phyloP scores from a whole-genome alignment of 768 basidiomycete species.

The Xerocomellus intermedius region DNA sequence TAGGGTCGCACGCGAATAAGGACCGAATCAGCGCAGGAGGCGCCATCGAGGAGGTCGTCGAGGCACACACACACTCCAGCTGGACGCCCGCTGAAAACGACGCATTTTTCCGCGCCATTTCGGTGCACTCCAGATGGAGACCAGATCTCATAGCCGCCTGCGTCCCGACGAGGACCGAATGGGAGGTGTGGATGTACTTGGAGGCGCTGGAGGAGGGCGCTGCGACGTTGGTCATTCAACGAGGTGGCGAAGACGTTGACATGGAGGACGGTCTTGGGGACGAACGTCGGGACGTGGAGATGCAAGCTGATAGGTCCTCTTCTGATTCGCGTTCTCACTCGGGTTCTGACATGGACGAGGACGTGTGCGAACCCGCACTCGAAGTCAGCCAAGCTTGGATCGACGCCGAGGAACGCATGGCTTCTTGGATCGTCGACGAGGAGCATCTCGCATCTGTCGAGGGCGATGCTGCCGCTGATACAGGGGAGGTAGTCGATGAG shows the following conservation, averaged over 20 bases:
- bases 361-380: conserved; percentile 29
- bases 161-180: conserved; percentile 61
- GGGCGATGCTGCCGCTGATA: background rate
- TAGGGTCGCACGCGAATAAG: background rate
- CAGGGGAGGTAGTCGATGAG: background rate
- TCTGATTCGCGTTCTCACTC: conserved; percentile 30
- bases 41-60: background rate
- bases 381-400: conserved; percentile 38
- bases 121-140: conserved; percentile 64
- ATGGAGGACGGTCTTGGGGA: background rate
- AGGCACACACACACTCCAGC: conserved; percentile 4
- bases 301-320: background rate
- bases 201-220: conserved; percentile 43
- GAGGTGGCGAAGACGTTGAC: conserved; percentile 8
- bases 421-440: conserved; percentile 18
- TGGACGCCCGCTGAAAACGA: conserved; percentile 75
- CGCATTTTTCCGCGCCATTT: conserved; percentile 67
- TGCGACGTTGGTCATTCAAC: conserved; percentile 12
- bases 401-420: conserved; percentile 34
- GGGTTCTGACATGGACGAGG: background rate
- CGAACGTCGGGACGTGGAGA: background rate
- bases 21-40: background rate
- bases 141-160: conserved; percentile 74
- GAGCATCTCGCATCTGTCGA: conserved; percentile 10
- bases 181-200: conserved; percentile 71